Evolutionary conservation across 306 rosid species (phyloP).

Genomic region (Vicia faba): DNA sequence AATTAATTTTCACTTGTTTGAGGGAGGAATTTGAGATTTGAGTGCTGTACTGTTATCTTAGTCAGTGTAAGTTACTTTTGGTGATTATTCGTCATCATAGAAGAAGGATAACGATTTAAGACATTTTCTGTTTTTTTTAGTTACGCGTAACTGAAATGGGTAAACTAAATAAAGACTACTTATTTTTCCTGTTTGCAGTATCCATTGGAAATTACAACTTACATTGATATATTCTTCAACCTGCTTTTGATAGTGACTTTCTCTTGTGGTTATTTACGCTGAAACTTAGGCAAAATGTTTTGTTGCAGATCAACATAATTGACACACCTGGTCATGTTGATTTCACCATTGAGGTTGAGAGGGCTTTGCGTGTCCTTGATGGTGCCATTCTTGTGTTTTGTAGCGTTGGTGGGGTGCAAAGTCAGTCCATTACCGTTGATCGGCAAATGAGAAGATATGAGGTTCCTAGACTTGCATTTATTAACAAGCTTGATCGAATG

Average conservation of each 20-base stretch:
- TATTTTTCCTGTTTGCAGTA: constrained; percentile 18
- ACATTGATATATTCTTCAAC: constrained; percentile 10
- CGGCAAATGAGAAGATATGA: constrained; percentile 97
- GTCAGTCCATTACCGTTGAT: constrained; percentile 98
- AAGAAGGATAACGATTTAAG: background rate
- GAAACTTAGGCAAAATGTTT: constrained; percentile 31
- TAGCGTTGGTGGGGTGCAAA: constrained; percentile 99
- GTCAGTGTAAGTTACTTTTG: constrained; percentile 6
- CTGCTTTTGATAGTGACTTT: constrained; percentile 1
- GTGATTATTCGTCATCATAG: constrained; percentile 1
- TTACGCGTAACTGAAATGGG: constrained; percentile 27
- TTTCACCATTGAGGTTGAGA: constrained; percentile 96
- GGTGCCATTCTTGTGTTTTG: constrained; percentile 99
- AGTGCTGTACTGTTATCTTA: background rate
- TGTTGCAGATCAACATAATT: constrained; percentile 86
- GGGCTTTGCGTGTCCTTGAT: constrained; percentile 98
- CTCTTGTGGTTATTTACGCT: constrained; percentile 13
- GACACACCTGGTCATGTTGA: constrained; percentile 99
- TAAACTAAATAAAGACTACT: constrained; percentile 5
- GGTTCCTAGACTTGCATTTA: constrained; percentile 95
- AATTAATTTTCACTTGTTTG: constrained; percentile 1
- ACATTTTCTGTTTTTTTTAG: constrained; percentile 3
- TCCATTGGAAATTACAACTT: constrained; percentile 21
- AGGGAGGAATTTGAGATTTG: constrained; percentile 10
- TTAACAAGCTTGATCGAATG: constrained; percentile 97